Evolutionary conservation across 169 alveolate species (phyloP).

Genomic region (Eimeria nieschulzi): DNA sequence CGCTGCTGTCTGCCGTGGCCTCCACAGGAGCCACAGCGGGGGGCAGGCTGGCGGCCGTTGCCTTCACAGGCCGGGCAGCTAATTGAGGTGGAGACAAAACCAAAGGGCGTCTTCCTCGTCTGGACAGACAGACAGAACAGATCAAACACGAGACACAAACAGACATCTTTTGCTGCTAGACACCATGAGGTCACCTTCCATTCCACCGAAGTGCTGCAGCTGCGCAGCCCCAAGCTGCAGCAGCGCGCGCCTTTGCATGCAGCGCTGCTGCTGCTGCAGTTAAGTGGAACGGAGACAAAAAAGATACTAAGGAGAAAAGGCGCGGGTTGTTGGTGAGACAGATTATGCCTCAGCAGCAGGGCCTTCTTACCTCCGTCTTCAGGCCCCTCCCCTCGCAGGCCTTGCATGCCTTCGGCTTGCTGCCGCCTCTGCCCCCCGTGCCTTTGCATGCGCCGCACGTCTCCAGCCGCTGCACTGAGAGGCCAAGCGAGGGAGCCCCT

Average conservation of each 20-base stretch:
- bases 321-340: not conserved
- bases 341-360: not conserved
- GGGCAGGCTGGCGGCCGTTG: constrained; percentile 2
- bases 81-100: constrained; percentile 38
- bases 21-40: constrained; percentile 24
- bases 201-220: not conserved
- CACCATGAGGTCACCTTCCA: not conserved
- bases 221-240: not conserved
- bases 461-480: constrained; percentile 19
- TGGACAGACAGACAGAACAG: constrained; percentile 1
- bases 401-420: not conserved
- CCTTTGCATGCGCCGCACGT: constrained; percentile 34
- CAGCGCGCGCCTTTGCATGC: not conserved
- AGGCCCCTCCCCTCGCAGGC: constrained; percentile 47
- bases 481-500: constrained; percentile 25
- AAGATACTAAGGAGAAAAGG: not conserved
- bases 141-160: no score
- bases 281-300: not conserved
- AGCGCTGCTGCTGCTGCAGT: no score
- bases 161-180: no score
- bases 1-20: constrained; percentile 19
- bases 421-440: not conserved
- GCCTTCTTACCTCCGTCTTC: constrained; percentile 45
- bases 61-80: constrained; percentile 54
- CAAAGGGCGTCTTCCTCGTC: constrained; percentile 47